phyloP scores from a whole-genome alignment of 2,329 filamentous ascomycete species.

The Xylariaceae sp. region DNA sequence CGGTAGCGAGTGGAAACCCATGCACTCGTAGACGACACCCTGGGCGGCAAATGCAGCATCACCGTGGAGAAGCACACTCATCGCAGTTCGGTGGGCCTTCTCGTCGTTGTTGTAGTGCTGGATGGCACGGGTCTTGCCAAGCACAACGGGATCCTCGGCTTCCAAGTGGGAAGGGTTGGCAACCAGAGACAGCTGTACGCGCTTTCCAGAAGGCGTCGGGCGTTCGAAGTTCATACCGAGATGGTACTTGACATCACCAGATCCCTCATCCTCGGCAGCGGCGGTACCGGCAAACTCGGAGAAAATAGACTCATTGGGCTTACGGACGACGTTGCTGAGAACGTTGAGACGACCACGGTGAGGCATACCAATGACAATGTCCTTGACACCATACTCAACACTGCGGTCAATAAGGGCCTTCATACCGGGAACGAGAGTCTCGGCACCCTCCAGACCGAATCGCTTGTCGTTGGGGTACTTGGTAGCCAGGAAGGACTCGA shows the following conservation, averaged over 20 bases:
- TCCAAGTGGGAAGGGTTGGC: constrained; percentile 98
- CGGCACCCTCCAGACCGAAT: constrained; percentile 95
- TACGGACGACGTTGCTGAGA: constrained; percentile 95
- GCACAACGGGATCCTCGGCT: constrained; percentile 94
- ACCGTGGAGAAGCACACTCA: constrained; percentile 94
- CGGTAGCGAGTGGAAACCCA: constrained; percentile 93
- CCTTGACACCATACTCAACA: constrained; percentile 97
- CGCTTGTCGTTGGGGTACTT: constrained; percentile 99
- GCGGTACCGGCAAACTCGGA: constrained; percentile 90
- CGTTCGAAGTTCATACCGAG: constrained; percentile 99
- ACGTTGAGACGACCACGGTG: constrained; percentile 98
- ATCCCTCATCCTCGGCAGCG: constrained; percentile 88
- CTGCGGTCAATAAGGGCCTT: constrained; percentile 98
- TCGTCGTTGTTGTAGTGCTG: constrained; percentile 99
- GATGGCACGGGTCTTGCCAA: constrained; percentile 95
- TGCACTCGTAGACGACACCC: constrained; percentile 96
- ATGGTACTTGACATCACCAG: constrained; percentile 98
- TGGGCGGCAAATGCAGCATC: constrained; percentile 96
- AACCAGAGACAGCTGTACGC: constrained; percentile 96
- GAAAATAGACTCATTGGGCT: constrained; percentile 99
- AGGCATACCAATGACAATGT: constrained; percentile 99
- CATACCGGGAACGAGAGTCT: constrained; percentile 96
- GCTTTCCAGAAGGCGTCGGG: constrained; percentile 95
- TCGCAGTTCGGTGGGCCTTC: constrained; percentile 78
- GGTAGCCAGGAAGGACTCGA: constrained; percentile 89